Conservation (phyloP, 768 basidiomycete genomes). For the Agrocybe pediades region DNA sequence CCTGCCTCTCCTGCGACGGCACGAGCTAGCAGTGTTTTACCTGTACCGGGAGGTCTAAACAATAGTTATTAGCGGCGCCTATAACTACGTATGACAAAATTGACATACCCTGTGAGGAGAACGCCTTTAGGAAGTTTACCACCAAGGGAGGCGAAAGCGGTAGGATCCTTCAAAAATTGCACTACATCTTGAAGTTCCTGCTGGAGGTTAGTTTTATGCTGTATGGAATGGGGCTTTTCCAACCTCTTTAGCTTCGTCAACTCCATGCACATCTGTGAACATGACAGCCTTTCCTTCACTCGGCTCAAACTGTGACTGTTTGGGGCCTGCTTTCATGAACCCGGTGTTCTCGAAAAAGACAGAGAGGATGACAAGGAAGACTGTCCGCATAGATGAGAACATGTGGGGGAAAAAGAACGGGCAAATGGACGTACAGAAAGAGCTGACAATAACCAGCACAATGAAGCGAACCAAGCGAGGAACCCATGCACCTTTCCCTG, state of each 20-base stretch:
- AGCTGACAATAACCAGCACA: slow-evolving; percentile 51
- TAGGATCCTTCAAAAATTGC: slow-evolving; percentile 92
- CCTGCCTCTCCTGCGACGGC: slow-evolving; percentile 98
- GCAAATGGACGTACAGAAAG: slow-evolving; percentile 61
- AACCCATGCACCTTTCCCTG: slow-evolving; percentile 72
- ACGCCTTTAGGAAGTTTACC: slow-evolving; percentile 96
- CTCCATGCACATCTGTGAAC: slow-evolving; percentile 95
- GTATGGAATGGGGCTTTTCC: background rate
- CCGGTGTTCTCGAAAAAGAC: slow-evolving; percentile 94
- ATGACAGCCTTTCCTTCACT: slow-evolving; percentile 79
- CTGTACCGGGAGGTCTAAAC: slow-evolving; percentile 80
- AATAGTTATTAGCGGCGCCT: slow-evolving; percentile 9
- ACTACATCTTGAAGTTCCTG: slow-evolving; percentile 95
- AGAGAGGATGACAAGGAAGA: slow-evolving; percentile 83
- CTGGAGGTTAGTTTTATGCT: background rate
- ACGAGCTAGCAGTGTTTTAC: slow-evolving; percentile 97
- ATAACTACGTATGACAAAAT: background rate
- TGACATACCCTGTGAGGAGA: slow-evolving; percentile 70
- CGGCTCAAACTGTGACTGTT: slow-evolving; percentile 82
- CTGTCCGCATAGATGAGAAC: slow-evolving; percentile 31
- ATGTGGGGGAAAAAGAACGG: background rate
- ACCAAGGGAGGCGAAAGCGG: slow-evolving; percentile 86
- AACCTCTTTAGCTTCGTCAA: slow-evolving; percentile 95
- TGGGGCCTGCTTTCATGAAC: slow-evolving; percentile 85
- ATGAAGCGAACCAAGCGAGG: slow-evolving; percentile 66